phyloP scores from a whole-genome alignment of 2,329 filamentous ascomycete genomes.

The Alternaria incomplexa region DNA sequence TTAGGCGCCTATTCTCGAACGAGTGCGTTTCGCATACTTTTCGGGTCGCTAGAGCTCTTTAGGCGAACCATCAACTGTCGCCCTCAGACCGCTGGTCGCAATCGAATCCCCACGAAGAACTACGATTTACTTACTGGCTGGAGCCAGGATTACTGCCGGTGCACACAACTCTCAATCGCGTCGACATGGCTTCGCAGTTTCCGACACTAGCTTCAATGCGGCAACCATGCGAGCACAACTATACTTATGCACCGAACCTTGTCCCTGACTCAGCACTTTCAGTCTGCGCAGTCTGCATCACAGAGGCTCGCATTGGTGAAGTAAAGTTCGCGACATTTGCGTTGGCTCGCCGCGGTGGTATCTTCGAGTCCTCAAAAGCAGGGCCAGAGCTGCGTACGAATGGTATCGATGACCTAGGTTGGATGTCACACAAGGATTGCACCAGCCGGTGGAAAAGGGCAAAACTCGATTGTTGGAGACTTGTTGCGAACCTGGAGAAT shows the following conservation, averaged over 20 bases:
- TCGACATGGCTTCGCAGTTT: not conserved
- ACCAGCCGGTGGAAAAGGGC: not conserved
- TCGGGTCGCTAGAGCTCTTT: not conserved
- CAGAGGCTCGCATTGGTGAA: constrained; percentile 8
- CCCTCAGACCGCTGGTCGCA: not conserved
- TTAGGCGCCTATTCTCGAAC: not conserved
- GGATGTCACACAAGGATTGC: not conserved
- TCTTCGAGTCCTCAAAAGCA: constrained; percentile 6
- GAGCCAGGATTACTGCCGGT: not conserved
- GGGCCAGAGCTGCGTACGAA: not conserved
- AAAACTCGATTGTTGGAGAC: constrained; percentile 5
- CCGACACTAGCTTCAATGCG: not conserved
- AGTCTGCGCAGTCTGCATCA: constrained; percentile 10
- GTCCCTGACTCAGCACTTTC: not conserved
- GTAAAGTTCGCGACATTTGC: constrained; percentile 8
- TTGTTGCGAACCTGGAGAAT: constrained; percentile 10
- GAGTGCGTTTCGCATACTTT: not conserved
- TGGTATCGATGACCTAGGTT: not conserved
- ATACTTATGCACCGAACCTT: not conserved
- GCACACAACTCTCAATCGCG: not conserved
- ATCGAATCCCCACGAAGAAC: not conserved
- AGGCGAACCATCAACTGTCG: not conserved
- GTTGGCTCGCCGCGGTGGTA: constrained; percentile 14
- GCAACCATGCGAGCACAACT: not conserved
- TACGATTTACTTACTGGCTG: not conserved